Evolutionary conservation across 371 early-diverging fungal genomes (phyloP), one percentile per base, ranked within the genome.

Genomic region (Mortierella sp.): DNA sequence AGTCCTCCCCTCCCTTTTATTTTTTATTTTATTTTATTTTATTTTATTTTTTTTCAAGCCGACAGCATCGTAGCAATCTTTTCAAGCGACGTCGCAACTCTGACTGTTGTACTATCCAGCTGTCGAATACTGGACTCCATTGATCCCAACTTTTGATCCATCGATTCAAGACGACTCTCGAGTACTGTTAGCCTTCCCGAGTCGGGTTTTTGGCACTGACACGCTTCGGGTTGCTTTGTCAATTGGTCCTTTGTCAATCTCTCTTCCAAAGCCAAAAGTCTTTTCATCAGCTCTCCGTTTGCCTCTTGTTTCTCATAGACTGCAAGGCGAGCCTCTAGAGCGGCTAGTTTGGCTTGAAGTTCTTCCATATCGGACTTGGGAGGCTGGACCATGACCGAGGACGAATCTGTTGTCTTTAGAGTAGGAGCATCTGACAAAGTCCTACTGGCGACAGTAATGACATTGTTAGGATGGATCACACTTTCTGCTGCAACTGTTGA

Each of bases 21-120:
- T n/a, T n/a, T 28, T 26, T 18, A 28, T 19, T 26, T 23, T 23
- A 15, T 18, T 55, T 28, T 16, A 26, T 23, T 26, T 55, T 53
- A 4, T n/a, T 55, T 18, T 55, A 6, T n/a, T 29, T 2, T 30
- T 57, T 53, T 52, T 51, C 45, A 68, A 0, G 46, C 43, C 57
- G 75, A 55, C 55, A 69, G 47, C 44, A 69, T n/a, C 7, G 15
- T 48, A 15, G 62, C 75, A 58, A 74, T 74, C 62, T 69, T 74
- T 25, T 74, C 75, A 52, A 74, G 29, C 0, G 75, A 69, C 26
- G 9, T 14, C 18, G 75, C 70, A n/a, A 74, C 18, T 37, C 70
- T 47, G n/a, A 62, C 29, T 1, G 63, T 58, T 19, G 62, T 58
- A 1, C 57, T 45, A 56, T 69, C 63, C 50, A 69, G 19, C 12